phyloP scores from a whole-genome alignment of 257 asterid genomes.

The Coffea canephora region DNA sequence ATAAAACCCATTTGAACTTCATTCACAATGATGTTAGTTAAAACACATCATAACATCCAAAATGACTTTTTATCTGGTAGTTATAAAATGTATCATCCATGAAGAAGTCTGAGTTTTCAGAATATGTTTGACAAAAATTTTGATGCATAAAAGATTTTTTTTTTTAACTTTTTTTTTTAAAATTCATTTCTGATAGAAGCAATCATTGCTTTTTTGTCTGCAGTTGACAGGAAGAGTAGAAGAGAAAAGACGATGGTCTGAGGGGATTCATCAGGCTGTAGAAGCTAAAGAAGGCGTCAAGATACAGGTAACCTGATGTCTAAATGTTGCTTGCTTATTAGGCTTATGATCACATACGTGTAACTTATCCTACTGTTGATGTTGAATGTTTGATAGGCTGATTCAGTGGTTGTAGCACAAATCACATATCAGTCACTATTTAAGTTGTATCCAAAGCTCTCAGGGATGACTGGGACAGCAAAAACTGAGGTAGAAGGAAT shows the following conservation, averaged over 20 bases:
- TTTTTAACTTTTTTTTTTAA: not conserved
- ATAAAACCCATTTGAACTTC: not conserved
- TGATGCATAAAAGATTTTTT: not conserved
- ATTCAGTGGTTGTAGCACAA: slow-evolving; percentile 97
- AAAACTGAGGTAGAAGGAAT: slow-evolving; percentile 70
- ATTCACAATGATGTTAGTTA: not conserved
- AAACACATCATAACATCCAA: not conserved
- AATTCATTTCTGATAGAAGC: not conserved
- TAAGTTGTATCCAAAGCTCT: slow-evolving; percentile 92
- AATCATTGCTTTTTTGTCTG: slow-evolving; percentile 13
- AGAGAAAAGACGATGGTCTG: slow-evolving; percentile 97
- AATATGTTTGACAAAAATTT: not conserved
- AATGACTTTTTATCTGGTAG: not conserved
- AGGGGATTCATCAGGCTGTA: slow-evolving; percentile 98
- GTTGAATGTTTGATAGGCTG: slow-evolving; percentile 59
- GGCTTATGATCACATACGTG: slow-evolving; percentile 2
- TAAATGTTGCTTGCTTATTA: slow-evolving; percentile 9
- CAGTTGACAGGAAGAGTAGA: slow-evolving; percentile 98
- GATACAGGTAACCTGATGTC: slow-evolving; percentile 59
- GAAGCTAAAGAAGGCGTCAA: slow-evolving; percentile 96
- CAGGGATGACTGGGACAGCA: slow-evolving; percentile 99
- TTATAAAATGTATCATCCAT: not conserved
- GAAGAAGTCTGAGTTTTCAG: not conserved
- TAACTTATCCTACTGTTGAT: slow-evolving; percentile 4
- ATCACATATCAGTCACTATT: slow-evolving; percentile 94